Evolutionary conservation across 805 yeast species (phyloP).

Genomic region (Clavispora santaluciae): DNA sequence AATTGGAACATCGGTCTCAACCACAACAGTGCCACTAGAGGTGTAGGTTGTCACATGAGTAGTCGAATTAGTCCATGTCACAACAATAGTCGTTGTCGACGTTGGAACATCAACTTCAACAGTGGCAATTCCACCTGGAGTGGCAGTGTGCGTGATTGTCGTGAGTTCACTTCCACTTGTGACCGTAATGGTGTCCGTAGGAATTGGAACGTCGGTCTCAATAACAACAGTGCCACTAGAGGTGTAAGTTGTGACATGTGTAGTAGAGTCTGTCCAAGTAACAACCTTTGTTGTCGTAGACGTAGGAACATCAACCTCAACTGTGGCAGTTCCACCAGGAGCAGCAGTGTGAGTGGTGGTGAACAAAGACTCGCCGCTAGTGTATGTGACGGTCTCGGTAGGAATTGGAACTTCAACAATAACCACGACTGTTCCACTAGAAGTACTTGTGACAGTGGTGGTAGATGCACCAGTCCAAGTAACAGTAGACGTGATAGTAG

Average conservation of each 20-base stretch:
- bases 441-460: not conserved
- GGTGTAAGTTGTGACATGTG: not conserved
- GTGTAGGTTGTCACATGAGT: slow-evolving; percentile 2
- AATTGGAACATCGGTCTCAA: not conserved
- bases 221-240: not conserved
- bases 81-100: slow-evolving; percentile 1
- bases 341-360: not conserved
- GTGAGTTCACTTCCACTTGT: not conserved
- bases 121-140: slow-evolving; percentile 1
- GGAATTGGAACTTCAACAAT: not conserved
- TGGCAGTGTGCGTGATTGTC: not conserved
- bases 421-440: not conserved
- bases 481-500: not conserved
- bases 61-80: slow-evolving; percentile 1
- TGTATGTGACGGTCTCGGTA: not conserved
- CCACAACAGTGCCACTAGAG: not conserved
- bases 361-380: not conserved
- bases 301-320: slow-evolving; percentile 8
- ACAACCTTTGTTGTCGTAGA: slow-evolving; percentile 4
- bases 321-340: slow-evolving; percentile 1
- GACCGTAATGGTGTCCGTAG: slow-evolving; percentile 4
- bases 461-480: not conserved
- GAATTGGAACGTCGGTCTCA: not conserved
- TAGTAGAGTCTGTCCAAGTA: slow-evolving; percentile 5
- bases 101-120: not conserved